A percentile compares a stretch with the other conserved stretches of the same genome.
phyloP scores from a whole-genome alignment of 2,329 filamentous ascomycete species.

The Botrytis medusae region DNA sequence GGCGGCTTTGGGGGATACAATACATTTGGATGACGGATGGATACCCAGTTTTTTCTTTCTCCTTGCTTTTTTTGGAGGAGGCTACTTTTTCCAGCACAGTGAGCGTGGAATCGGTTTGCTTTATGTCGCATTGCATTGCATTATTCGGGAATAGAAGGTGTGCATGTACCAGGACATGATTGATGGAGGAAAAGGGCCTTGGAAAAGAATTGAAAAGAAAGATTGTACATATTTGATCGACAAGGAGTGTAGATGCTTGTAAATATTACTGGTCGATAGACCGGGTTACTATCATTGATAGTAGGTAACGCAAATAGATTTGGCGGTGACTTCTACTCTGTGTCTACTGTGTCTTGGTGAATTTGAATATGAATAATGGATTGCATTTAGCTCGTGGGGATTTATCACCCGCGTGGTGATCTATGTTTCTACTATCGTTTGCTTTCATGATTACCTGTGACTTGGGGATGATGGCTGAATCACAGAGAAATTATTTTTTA shows the following conservation, averaged over 20 bases:
- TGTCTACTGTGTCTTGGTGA: neutral
- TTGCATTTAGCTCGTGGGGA: neutral
- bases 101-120: slow-evolving; percentile 4
- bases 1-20: neutral
- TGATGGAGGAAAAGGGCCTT: neutral
- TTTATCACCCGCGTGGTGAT: neutral
- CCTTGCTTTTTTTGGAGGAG: neutral
- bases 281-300: neutral
- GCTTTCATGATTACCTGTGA: neutral
- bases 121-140: slow-evolving; percentile 6
- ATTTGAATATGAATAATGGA: neutral
- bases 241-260: neutral
- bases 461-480: neutral
- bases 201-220: neutral
- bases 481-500: neutral
- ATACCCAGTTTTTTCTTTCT: slow-evolving; percentile 6
- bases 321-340: neutral
- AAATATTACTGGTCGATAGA: slow-evolving; percentile 9
- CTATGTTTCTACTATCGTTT: neutral
- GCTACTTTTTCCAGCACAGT: neutral
- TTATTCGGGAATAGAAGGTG: slow-evolving; percentile 14
- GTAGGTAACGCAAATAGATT: neutral
- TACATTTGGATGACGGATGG: slow-evolving; percentile 15
- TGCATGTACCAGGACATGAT: neutral
- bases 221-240: slow-evolving; percentile 1